A percentile compares a stretch with the other conserved stretches of the same genome.
Conservation (phyloP, 176 grass and related monocot species). For the Aegilops umbellulata region DNA sequence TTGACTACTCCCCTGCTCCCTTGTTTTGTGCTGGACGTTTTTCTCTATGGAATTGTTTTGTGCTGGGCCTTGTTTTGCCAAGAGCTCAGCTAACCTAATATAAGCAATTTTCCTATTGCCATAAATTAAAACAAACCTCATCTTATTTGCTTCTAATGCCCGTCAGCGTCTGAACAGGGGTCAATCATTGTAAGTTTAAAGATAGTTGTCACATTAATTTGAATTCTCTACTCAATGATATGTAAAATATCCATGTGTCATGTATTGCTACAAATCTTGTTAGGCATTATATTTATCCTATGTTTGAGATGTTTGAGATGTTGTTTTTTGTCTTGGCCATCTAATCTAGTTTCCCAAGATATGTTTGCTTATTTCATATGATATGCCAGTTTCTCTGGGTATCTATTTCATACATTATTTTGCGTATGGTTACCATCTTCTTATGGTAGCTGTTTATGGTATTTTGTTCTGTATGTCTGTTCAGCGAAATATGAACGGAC, state of each 20-base stretch:
- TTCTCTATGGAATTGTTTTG: not conserved
- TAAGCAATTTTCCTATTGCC: not conserved
- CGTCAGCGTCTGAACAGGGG: not conserved
- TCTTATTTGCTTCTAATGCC: not conserved
- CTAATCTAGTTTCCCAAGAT: not conserved
- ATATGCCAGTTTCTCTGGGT: not conserved
- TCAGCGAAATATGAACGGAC: not conserved
- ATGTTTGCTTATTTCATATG: not conserved
- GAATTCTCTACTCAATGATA: not conserved
- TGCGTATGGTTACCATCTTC: not conserved
- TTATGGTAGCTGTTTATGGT: slow-evolving; percentile 4
- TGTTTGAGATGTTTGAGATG: not conserved
- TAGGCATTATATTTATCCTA: not conserved
- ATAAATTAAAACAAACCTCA: not conserved
- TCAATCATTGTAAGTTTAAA: not conserved
- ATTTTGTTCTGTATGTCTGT: not conserved
- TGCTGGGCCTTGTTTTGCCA: not conserved
- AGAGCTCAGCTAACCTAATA: not conserved
- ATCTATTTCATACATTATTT: not conserved
- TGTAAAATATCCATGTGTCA: not conserved
- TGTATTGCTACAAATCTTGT: not conserved
- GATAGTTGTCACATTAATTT: not conserved
- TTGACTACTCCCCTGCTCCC: not conserved
- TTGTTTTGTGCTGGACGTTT: not conserved
- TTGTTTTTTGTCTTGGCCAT: not conserved